A percentile compares a stretch with the other conserved stretches of the same genome.
Conservation (phyloP, 2,329 filamentous ascomycete genomes). For the Nothopassalora personata region DNA sequence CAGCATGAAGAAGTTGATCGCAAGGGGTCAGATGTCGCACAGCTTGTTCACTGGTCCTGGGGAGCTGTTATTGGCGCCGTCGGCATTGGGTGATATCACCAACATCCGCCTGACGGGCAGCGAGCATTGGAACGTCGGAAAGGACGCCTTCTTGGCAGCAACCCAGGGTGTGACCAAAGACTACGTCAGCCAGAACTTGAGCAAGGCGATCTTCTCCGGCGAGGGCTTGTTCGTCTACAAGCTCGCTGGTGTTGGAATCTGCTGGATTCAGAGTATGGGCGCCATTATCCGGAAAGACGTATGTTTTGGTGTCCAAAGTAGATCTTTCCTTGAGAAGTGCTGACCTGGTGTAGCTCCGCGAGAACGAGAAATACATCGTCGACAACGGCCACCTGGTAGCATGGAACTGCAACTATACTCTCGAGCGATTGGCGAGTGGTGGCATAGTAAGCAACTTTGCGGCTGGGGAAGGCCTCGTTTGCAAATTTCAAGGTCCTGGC, state of each 20-base stretch:
- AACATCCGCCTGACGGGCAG: conserved; percentile 65
- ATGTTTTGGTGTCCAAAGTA: conserved; percentile 36
- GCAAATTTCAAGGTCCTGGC: conserved; percentile 86
- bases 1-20: conserved; percentile 83
- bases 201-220: conserved; percentile 89
- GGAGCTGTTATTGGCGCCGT: conserved; percentile 78
- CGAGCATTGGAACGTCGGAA: conserved; percentile 77
- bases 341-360: conserved; percentile 39
- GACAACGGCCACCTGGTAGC: conserved; percentile 63
- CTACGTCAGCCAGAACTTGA: conserved; percentile 72
- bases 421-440: conserved; percentile 84
- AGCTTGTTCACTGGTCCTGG: conserved; percentile 85
- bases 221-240: conserved; percentile 90
- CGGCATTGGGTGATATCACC: conserved; percentile 77
- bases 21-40: conserved; percentile 70
- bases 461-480: conserved; percentile 82
- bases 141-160: conserved; percentile 77
- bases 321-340: neutral
- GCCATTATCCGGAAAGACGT: conserved; percentile 94
- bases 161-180: conserved; percentile 87
- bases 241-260: conserved; percentile 69
- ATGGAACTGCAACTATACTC: conserved; percentile 91
- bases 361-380: conserved; percentile 81
- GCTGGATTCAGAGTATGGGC: conserved; percentile 91
- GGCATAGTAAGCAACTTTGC: conserved; percentile 85